Conservation (phyloP, 176 grass and related monocot genomes). For the Carex kokanica region DNA sequence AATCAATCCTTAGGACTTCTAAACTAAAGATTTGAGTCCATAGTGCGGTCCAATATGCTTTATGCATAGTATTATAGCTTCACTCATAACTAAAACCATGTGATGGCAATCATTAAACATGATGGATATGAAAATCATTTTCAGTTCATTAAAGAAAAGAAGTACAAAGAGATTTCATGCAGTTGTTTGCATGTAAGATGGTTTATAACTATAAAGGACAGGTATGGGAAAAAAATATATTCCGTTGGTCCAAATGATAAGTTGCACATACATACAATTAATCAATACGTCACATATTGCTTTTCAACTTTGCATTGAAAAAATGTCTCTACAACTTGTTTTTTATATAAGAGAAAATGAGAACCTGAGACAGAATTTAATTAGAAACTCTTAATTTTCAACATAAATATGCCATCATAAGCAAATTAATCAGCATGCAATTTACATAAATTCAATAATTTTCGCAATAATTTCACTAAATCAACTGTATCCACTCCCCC, state of each 20-base stretch:
- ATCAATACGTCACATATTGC: background rate
- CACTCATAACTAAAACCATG: background rate
- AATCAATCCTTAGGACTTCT: no score
- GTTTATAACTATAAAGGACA: background rate
- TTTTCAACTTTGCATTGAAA: background rate
- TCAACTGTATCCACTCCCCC: slow-evolving; percentile 26
- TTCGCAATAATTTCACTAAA: background rate
- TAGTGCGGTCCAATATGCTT: no score
- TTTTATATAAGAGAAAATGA: background rate
- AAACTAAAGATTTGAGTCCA: no score
- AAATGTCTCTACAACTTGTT: background rate
- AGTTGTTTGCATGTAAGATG: background rate
- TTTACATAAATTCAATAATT: background rate
- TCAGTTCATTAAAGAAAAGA: background rate
- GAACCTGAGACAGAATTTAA: background rate
- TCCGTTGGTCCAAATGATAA: background rate
- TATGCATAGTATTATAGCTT: no score
- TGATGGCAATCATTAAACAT: background rate
- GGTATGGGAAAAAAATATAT: background rate
- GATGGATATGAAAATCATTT: slow-evolving; percentile 1
- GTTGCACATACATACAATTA: background rate
- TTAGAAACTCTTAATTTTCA: background rate
- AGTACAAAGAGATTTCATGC: background rate
- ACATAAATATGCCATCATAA: background rate
- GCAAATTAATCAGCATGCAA: slow-evolving; percentile 10